phyloP scores from a whole-genome alignment of 129 eudicot genomes.

The Flaveria linearis region DNA sequence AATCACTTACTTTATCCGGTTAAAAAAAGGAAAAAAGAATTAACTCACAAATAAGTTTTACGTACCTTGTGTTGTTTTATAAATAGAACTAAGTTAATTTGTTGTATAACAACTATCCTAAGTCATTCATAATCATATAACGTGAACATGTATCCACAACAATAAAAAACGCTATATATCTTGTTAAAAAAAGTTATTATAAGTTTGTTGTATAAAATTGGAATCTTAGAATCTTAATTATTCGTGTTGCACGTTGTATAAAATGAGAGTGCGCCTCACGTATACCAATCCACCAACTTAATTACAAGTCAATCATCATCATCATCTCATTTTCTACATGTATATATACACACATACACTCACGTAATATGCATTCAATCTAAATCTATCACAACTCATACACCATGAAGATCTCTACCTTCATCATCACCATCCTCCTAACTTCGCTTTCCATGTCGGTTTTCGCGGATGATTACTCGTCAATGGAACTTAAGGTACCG shows the following conservation, averaged over 20 bases:
- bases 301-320: not conserved
- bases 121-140: not conserved
- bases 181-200: conserved; percentile 4
- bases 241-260: conserved; percentile 32
- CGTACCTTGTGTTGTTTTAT: not conserved
- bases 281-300: conserved; percentile 33
- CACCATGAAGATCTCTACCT: conserved; percentile 33
- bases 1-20: not conserved
- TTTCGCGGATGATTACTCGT: conserved; percentile 26
- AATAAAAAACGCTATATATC: not conserved
- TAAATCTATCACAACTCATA: not conserved
- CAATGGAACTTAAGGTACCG: conserved; percentile 36
- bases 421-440: conserved; percentile 18
- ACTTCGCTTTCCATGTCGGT: conserved; percentile 19
- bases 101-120: not conserved
- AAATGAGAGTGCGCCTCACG: conserved; percentile 41
- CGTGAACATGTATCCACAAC: not conserved
- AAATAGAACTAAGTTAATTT: not conserved
- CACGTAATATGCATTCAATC: conserved; percentile 2
- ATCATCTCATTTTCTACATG: conserved; percentile 2
- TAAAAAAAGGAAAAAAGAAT: too few species aligned
- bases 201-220: conserved; percentile 25
- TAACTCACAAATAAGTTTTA: not conserved
- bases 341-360: conserved; percentile 9
- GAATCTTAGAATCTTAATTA: conserved; percentile 30